Conservation (phyloP, 2,329 filamentous ascomycete species). For the Aureobasidium sp. region DNA sequence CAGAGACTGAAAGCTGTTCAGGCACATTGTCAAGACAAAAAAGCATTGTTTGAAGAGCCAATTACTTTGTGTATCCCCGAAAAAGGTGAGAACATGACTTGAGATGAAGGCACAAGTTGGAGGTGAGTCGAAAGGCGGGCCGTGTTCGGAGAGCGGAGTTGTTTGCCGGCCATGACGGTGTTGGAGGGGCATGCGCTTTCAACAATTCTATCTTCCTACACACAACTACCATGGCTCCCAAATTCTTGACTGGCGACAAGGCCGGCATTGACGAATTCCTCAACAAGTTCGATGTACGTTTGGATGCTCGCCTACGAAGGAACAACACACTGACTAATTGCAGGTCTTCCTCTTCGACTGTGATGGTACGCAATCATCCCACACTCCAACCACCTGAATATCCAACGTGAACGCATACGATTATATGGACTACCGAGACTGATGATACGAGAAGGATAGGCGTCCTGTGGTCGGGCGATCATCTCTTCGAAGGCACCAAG, state of each 20-base stretch:
- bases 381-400: not conserved
- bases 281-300: constrained; percentile 74
- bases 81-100: too few relatives aligned
- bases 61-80: too few relatives aligned
- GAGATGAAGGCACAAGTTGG: not conserved
- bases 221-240: constrained; percentile 23
- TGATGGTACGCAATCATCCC: constrained; percentile 58
- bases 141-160: not conserved
- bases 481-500: constrained; percentile 74
- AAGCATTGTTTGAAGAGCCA: too few relatives aligned
- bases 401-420: not conserved
- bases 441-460: constrained; percentile 51
- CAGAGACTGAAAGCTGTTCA: too few relatives aligned
- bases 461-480: constrained; percentile 93
- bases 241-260: constrained; percentile 70
- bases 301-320: not conserved
- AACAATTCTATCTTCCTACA: not conserved
- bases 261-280: constrained; percentile 74
- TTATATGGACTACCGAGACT: constrained; percentile 15
- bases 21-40: too few relatives aligned
- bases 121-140: not conserved
- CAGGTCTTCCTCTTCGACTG: constrained; percentile 94
- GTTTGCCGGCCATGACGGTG: not conserved
- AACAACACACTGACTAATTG: not conserved
- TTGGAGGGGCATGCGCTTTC: not conserved